Percentiles rank a stretch among this genome's conserved stretches.
These are phyloP conservation scores for Curvularia sp. DNA, from an alignment of 2,329 filamentous ascomycete species.

Conservation along the genomic window DNA sequence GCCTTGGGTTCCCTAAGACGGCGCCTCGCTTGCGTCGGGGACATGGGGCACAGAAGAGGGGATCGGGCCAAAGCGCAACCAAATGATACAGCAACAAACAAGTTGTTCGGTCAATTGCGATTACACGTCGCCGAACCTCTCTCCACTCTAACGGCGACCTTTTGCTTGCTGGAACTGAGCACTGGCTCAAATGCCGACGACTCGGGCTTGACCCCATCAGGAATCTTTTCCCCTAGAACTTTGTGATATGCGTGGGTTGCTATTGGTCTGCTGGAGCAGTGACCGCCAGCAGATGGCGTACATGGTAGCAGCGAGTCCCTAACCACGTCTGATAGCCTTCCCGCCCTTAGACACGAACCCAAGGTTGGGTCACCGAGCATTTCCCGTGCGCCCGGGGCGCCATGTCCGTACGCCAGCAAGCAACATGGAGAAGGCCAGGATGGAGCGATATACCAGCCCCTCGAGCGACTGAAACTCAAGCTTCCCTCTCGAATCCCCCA, in stretches of 20 bases:
- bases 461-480: slow-evolving; percentile 3
- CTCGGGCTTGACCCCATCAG: slow-evolving; percentile 22
- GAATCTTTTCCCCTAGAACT: slow-evolving; percentile 22
- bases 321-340: slow-evolving; percentile 9
- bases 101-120: neutral
- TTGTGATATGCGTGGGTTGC: neutral
- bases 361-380: slow-evolving; percentile 13
- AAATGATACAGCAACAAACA: neutral
- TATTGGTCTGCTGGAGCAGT: neutral
- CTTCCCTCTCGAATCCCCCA: neutral
- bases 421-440: neutral
- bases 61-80: neutral
- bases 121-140: neutral
- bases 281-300: slow-evolving; percentile 2
- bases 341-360: slow-evolving; percentile 5
- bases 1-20: neutral
- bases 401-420: neutral
- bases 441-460: neutral
- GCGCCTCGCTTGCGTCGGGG: neutral
- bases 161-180: slow-evolving; percentile 11
- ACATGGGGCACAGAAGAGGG: neutral
- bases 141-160: neutral
- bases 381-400: slow-evolving; percentile 1
- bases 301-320: slow-evolving; percentile 1
- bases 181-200: slow-evolving; percentile 12